Base-by-base conservation (phyloP, 2,329 filamentous ascomycete genomes). In the Aspergillus clavatus region DNA sequence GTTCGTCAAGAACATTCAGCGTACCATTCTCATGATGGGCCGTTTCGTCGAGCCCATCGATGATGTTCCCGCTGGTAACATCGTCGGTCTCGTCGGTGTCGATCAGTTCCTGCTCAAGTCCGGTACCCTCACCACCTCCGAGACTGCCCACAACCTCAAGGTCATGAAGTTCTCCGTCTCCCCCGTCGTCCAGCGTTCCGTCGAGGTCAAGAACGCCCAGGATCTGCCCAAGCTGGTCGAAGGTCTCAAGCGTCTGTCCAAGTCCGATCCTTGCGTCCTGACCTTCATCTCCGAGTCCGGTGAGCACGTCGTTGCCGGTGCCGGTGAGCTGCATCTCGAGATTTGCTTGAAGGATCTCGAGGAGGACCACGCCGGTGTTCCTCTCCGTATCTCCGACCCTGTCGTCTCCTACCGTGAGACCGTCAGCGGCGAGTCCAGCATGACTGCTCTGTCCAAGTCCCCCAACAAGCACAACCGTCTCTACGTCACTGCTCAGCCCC, bases 391-490 rank as follows among this genome's bases (percentile, higher is more conserved):
- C 75, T 96, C 90, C 69, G 93, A 97, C 80, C 93, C 93, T 59
- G 93, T 98, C 71, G 93, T 97, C 69, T 83, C 89, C 72, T 98
- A 95, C 85, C 90, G 93, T 83, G 93, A 98, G 84, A 95, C 91
- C 56, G 91, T 98, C 67, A 74, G 75, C 61, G 80, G 57, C 66
- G 83, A 83, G 70, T 97, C 93, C 45, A 88, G 84, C 82, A 97
- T 97, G 67, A 94, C 88, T 68, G 93, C 93, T 61, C 81, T 98
- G 67, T 97, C 93, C 75, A 98, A 98, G 82, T 98, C 93, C 39
- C 93, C 93, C 79, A 98, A 98, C 87, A 98, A 98, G 89, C 93
- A 98, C 87, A 98, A 98, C 83, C 91, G 93, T 89, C 82, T 98
- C 52, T 98, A 97, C 81, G 84, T 98, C 77, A 82, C 81, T 73